phyloP scores from a whole-genome alignment of 1,139 yeast species.

The Saccharomyces pastorianus region DNA sequence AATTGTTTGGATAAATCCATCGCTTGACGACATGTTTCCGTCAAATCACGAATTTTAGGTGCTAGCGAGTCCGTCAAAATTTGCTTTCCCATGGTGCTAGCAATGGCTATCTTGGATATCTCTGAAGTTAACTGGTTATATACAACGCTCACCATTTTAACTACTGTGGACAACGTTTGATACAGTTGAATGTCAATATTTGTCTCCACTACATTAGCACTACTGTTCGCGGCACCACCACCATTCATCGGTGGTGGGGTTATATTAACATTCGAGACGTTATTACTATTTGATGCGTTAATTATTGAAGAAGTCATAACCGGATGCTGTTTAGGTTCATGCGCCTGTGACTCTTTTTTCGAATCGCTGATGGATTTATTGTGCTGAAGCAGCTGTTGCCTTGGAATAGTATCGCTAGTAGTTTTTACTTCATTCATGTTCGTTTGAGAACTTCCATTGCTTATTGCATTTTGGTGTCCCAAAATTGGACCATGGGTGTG shows the following conservation, averaged over 20 bases:
- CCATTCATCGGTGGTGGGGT: background rate
- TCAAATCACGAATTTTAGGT: conserved; percentile 64
- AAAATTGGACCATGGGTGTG: background rate
- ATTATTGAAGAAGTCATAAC: background rate
- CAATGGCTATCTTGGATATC: conserved; percentile 62
- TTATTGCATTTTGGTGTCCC: background rate
- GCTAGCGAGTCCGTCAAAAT: conserved; percentile 42
- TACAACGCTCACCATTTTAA: conserved; percentile 70
- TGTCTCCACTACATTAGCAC: conserved; percentile 22
- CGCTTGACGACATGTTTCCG: conserved; percentile 69
- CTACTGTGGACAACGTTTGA: conserved; percentile 65
- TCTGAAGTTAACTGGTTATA: conserved; percentile 72
- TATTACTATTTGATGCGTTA: background rate
- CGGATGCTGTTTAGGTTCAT: background rate
- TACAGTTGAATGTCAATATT: conserved; percentile 73
- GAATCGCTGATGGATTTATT: background rate
- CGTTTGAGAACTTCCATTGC: background rate
- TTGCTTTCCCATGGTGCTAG: conserved; percentile 31
- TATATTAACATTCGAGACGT: background rate
- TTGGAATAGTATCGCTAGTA: background rate
- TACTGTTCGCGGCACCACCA: background rate
- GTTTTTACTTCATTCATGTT: conserved; percentile 6
- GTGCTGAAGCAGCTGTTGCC: background rate
- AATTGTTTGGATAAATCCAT: conserved; percentile 72
- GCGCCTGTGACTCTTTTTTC: background rate